Evolutionary conservation across 306 rosid genomes (phyloP), one percentile per base, ranked within the genome.

Genomic region (Quercus mongolica): DNA sequence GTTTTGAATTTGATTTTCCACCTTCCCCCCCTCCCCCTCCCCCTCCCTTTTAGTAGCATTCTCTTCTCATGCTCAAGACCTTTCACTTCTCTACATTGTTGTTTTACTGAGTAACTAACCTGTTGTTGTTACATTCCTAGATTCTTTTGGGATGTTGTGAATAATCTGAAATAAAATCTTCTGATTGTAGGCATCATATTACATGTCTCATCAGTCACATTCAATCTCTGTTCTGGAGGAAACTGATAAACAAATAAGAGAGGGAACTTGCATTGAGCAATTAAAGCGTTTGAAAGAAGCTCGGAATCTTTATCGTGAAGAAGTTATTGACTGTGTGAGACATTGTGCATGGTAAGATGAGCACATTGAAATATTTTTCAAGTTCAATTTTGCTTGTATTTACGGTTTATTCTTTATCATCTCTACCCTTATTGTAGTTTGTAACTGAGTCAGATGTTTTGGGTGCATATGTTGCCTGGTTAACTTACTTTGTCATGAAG

Each of bases 191-290:
- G 97, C 94, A 46, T 91, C 97, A 11, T 85, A 89, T 86, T 92
- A 89, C 89, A 82, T 91, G 89, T 88, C 92, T 74, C 97, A 92
- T 85, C 93, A 91, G 72, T 83, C 87, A 8, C 96, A 91, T 38
- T 87, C 87, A 64, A 86, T 89, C 69, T 84, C 96, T 78, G 88
- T 87, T 18, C 84, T 91, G 56, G 96, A 91, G 80, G 96, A 94
- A 91, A 88, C 93, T 82, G 97, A 94, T 87, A 94, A 84, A 80
- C 94, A 94, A 87, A 88, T 94, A 70, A 86, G 92, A 85, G 98
- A 91, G 70, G 76, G 92, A 81, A 74, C 87, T 52, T 86, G 86
- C 76, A 59, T 52, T 52, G 93, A 87, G 85, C 89, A 91, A 80
- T 75, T 91, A 74, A 91, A 87, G 88, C 91, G 87, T 31, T 76